Conservation (phyloP, 805 yeast species). For the Yamadazyma ubonensis region DNA sequence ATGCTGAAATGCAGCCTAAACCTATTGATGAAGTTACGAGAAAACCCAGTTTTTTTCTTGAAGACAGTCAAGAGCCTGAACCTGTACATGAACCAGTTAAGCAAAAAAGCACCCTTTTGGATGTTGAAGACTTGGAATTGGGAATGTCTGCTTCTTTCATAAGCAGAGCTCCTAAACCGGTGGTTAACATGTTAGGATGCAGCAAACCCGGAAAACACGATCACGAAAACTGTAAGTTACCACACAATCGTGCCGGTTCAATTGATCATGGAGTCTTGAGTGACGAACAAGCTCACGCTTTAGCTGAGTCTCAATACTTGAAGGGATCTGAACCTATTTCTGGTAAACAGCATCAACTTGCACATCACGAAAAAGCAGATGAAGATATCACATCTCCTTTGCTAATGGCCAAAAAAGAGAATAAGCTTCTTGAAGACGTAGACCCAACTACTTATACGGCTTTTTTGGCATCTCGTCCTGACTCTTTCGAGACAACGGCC, state of each 20-base stretch:
- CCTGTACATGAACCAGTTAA: slow-evolving; percentile 6
- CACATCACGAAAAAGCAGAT: slow-evolving; percentile 18
- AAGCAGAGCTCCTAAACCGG: slow-evolving; percentile 38
- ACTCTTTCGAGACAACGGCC: slow-evolving; percentile 82
- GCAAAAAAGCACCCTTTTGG: slow-evolving; percentile 6
- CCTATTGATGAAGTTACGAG: too few species aligned
- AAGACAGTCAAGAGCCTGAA: slow-evolving; percentile 7
- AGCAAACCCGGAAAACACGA: slow-evolving; percentile 17
- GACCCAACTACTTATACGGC: slow-evolving; percentile 69
- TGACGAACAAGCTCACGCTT: slow-evolving; percentile 50
- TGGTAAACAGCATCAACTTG: slow-evolving; percentile 46
- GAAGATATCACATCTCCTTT: slow-evolving; percentile 24
- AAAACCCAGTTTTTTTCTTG: slow-evolving; percentile 8
- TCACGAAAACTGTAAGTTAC: slow-evolving; percentile 31
- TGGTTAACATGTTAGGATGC: slow-evolving; percentile 28
- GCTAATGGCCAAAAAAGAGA: slow-evolving; percentile 40
- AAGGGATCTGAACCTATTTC: slow-evolving; percentile 59
- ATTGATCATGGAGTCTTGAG: slow-evolving; percentile 38
- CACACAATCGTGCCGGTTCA: slow-evolving; percentile 35
- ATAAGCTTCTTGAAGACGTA: slow-evolving; percentile 42
- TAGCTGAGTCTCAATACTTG: slow-evolving; percentile 55
- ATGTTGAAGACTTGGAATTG: slow-evolving; percentile 33
- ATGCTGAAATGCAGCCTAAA: slow-evolving; percentile 90
- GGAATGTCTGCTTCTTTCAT: slow-evolving; percentile 43
- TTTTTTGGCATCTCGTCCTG: slow-evolving; percentile 85